Percentiles rank a stretch among this genome's conserved stretches.
Conservation (phyloP, 805 yeast genomes). For the Blastobotrys attinorum region DNA sequence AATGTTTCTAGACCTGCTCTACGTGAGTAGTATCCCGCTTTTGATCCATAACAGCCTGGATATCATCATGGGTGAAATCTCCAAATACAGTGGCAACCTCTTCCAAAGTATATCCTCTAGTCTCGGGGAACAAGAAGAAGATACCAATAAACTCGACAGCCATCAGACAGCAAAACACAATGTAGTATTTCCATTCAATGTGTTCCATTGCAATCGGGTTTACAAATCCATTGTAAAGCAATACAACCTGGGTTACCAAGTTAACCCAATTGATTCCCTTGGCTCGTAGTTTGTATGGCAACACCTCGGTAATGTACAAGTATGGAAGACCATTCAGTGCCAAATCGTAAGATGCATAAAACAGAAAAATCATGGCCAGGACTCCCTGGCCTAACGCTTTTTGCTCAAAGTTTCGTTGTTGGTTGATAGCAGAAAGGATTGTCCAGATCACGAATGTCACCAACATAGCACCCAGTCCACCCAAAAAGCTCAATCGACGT, state of each 20-base stretch:
- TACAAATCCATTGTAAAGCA: constrained; percentile 7
- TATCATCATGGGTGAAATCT: constrained; percentile 35
- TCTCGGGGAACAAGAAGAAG: constrained; percentile 35
- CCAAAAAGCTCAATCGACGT: constrained; percentile 11
- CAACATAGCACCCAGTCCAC: constrained; percentile 9
- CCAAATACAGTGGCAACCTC: constrained; percentile 39
- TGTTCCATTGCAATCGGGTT: constrained; percentile 32
- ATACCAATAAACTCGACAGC: constrained; percentile 27
- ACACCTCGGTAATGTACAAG: constrained; percentile 31
- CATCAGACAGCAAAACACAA: constrained; percentile 24
- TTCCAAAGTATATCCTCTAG: constrained; percentile 37
- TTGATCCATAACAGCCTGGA: not conserved
- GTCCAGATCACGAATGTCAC: constrained; percentile 31
- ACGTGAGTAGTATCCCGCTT: constrained; percentile 2
- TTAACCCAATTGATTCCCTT: constrained; percentile 7
- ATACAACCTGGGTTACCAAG: not conserved
- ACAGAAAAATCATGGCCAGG: constrained; percentile 13
- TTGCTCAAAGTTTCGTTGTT: constrained; percentile 5
- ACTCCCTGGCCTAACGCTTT: constrained; percentile 8
- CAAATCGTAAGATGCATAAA: constrained; percentile 9
- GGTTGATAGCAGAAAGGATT: constrained; percentile 7
- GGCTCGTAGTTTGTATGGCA: constrained; percentile 14
- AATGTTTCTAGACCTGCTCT: not conserved
- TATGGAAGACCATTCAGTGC: constrained; percentile 30
- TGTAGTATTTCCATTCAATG: constrained; percentile 36